Base-by-base conservation (phyloP, 2,329 filamentous ascomycete genomes). In the Cladobotryum protrusum region DNA sequence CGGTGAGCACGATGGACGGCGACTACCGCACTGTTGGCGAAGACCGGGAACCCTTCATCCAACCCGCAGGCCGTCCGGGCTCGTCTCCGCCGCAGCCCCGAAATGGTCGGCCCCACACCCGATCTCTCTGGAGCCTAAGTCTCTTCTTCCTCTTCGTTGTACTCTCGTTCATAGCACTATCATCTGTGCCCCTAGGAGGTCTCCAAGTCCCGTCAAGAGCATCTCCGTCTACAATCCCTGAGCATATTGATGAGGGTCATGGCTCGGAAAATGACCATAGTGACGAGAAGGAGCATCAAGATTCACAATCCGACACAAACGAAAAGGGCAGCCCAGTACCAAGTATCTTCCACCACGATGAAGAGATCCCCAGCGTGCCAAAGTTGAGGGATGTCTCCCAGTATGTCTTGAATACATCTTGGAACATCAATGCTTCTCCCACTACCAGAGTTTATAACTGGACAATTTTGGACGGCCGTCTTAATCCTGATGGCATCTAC, bases 401-500 rank as follows among this genome's bases (percentile, higher is more conserved):
- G 45, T 85, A 87, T 52, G 63, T 82, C 4, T 69, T 88, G 14
- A 69, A 78, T 45, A 60, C 72, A 0, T 56, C 67, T 2, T 87
- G 84, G 84, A 65, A 84, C 52, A 73, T 74, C 53, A 42, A 68
- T 15, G 73, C 77, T 0, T 56, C 70, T 3, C 72, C 76, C 0
- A 72, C 71, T 14, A 73, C 71, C 2, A 73, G 83, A 56, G 74
- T 79, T 54, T 83, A 82, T 58, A 67, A 75, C 53, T 87, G 82
- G 82, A 77, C 69, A 0, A 76, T 87, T 29, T 62, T 67, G 9
- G 79, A 85, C 52, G 76, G 76, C 32, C 67, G 72, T 0, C 72
- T 79, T 39, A 83, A 81, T 47, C 83, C 83, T 0, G 81, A 86
- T 57, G 83, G 78, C 3, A 65, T 82, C 17, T 72, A 66, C 40